These are phyloP conservation scores for Ambispora gerdemannii DNA, from an alignment of 192 early-diverging fungal genomes.

Conservation along the genomic window DNA sequence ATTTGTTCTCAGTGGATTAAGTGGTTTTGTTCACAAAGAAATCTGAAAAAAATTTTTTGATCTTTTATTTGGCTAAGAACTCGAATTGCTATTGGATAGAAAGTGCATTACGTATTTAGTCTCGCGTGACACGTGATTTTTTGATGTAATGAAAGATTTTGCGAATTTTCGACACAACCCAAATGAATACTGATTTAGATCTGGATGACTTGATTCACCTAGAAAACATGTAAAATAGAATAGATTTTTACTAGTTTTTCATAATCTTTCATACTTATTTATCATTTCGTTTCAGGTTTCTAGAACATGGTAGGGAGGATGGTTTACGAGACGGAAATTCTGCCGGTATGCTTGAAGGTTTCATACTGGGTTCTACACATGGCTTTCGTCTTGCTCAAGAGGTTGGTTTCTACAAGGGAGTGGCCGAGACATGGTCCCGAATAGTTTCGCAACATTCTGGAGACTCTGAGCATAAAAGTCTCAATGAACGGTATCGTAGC, in stretches of 20 bases:
- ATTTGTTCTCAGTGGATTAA: background rate
- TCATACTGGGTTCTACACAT: constrained; percentile 54
- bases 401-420: constrained; percentile 54
- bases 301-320: constrained; percentile 54
- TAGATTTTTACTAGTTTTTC: background rate
- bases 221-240: constrained; percentile 43
- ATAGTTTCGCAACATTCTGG: constrained; percentile 34
- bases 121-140: too few species aligned
- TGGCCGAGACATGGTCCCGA: constrained; percentile 46
- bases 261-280: background rate
- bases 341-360: constrained; percentile 52
- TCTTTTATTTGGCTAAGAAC: too few species aligned
- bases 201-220: constrained; percentile 46
- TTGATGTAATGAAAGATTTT: too few species aligned
- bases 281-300: constrained; percentile 41
- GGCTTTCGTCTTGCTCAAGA: constrained; percentile 54
- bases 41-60: background rate
- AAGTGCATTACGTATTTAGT: too few species aligned
- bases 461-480: constrained; percentile 26
- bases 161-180: too few species aligned
- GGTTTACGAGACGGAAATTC: constrained; percentile 48
- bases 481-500: constrained; percentile 6
- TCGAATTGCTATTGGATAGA: too few species aligned
- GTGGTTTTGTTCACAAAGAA: background rate
- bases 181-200: constrained; percentile 46